Base-by-base conservation (phyloP, 2,329 filamentous ascomycete species). In the Emergomyces pasteurianus region DNA sequence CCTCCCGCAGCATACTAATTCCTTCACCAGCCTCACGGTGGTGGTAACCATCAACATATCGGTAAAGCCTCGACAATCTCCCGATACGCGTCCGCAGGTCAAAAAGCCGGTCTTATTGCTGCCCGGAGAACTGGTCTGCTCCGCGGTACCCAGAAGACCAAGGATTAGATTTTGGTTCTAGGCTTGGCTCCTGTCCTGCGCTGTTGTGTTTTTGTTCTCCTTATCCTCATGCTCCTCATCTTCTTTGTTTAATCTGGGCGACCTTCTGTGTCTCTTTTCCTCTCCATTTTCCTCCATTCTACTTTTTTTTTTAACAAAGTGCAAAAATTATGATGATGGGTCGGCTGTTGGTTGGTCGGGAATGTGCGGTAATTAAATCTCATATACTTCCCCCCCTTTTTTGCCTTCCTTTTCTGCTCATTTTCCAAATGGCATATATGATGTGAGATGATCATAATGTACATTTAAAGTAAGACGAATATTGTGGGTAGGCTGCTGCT, bases 21-120 rank as follows among this genome's bases (percentile, higher is more conserved):
- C n/a, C 42, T 38, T 59, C 61, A 63, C 58, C 66, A 78, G 76
- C 89, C 89, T 80, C 89, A 94, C 87, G 89, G 89, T 89, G 89
- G 88, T 90, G 92, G 94, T 96, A 97, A 99, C 87, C 94, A 99
- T 82, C 94, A 99, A 86, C 94, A 99, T 82, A 96, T 96, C 77
- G 92, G 94, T 89, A 97, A 99, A 84, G 94, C 94, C 74, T 99
- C 94, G 71, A 99, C 94, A 79, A 99, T 99, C 82, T 96, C 90
- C 73, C 88, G 94, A 80, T 96, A 95, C 83, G 94, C 94, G 75
- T 88, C 87, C 79, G 88, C 91, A 81, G 94, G 94, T 89, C 94
- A 99, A 84, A 99, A 99, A 87, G 94, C 94, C 75, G 94, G 94
- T 96, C 92, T 99, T 78, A 99, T 99, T 83, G 94, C 94, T 81